Base-by-base conservation (phyloP, 2,329 filamentous ascomycete genomes). In the Diplodia sapinea region DNA sequence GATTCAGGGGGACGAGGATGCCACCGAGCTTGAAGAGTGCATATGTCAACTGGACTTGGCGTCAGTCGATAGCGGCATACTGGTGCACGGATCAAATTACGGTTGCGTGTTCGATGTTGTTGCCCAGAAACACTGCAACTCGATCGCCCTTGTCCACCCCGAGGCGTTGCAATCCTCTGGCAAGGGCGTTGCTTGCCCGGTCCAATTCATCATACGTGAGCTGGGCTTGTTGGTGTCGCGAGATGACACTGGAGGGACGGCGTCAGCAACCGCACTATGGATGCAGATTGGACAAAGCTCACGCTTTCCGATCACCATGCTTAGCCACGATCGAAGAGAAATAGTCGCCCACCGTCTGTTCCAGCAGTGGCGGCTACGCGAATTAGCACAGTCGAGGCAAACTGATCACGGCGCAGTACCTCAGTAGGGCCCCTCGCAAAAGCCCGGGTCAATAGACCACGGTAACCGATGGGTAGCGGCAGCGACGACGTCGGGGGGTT, bases 11-110 rank as follows among this genome's bases (percentile, higher is more conserved):
- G n/a, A 96, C 94, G 70, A 98, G 83, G 62, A 98, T 87, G 29
- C 92, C 94, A n/a, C 95, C 95, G 11, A 98, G 85, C 79, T 98
- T 98, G 83, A 94, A 97, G 66, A 95, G 79, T 0, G 94, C 94
- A 79, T 98, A 98, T 6, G 91, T 94, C 23, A 79, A 77, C 84
- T 79, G 52, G 80, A 63, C 43, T 36, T 6, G 4, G 51, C 13
- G 47, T 52, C 70, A 11, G 66, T 68, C 66, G 38, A 73, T 69
- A 74, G 57, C 15, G 3, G n/a, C 4, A 9, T 6, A 47, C 15
- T 13, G 6, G 52, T 15, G 31, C 12, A 56, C 38, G 36, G 40
- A 51, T 23, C 51, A 33, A n/a, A 20, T 13, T 78, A 95, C 85
- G 61, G 90, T 89, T 3, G 92, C 92, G 76, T 92, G 94, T 78